Base-by-base conservation (phyloP, 2,329 filamentous ascomycete genomes). In the Aspergillus cejpii region DNA sequence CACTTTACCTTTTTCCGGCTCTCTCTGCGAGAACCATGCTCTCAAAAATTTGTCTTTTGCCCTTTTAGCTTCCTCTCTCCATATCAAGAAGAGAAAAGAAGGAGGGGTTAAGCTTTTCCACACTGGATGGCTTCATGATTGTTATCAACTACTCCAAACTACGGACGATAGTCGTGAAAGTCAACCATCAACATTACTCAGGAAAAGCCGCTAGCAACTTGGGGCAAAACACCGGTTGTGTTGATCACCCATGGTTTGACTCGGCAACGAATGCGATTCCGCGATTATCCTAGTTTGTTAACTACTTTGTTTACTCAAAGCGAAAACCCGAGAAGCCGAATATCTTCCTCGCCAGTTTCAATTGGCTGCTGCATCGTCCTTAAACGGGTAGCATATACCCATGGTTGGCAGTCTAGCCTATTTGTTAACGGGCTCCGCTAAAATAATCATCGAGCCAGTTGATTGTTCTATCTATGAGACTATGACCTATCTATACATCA, bases 191-290 rank as follows among this genome's bases (percentile, higher is more conserved):
- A 28, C n/a, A n/a, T n/a, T 39, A 19, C 23, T 20, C 37, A 39
- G 33, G 45, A 14, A 40, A 27, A 24, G 26, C 29, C 33, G 37
- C 33, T 36, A 44, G 40, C 37, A 43, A 14, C 24, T 38, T 24
- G 39, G 48, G 48, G 28, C 38, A 45, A 51, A 51, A 50, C 45
- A 45, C 45, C 45, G 50, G 48, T 29, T 40, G 24, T 49, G 45
- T 12, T 45, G 48, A 53, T 53, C 48, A 24, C 33, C 50, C 50
- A 51, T 51, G 48, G 48, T 38, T 49, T 43, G 48, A 42, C 41
- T 49, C 37, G 39, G 43, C 29, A 27, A 15, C 34, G 27, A 33
- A 50, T 38, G 40, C 28, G 39, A 24, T 34, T 49, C 48, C 20
- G 39, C 33, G 41, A 45, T 51, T 43, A 46, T 48, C 45, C 28